phyloP scores from a whole-genome alignment of 2,329 filamentous ascomycete species.

The Coleophoma crateriformis region DNA sequence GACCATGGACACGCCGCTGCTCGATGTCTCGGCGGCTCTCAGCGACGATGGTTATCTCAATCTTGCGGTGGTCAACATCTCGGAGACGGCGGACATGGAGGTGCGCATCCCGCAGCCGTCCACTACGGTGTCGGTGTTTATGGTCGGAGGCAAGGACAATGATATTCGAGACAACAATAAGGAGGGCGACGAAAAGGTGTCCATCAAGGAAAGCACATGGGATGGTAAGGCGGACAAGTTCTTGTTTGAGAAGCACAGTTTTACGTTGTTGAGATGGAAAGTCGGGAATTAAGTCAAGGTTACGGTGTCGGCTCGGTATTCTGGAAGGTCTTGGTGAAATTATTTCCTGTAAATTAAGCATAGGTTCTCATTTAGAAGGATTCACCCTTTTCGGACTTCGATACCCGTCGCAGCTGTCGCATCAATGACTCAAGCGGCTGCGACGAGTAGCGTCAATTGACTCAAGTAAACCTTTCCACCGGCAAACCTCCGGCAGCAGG shows the following conservation, averaged over 20 bases:
- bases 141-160: constrained; percentile 46
- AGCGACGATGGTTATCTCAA: constrained; percentile 52
- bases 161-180: constrained; percentile 56
- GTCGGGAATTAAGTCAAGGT: background rate
- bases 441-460: no score
- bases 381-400: no score
- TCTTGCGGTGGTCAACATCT: constrained; percentile 67
- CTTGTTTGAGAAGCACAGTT: constrained; percentile 60
- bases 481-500: no score
- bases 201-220: constrained; percentile 53
- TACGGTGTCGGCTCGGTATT: background rate
- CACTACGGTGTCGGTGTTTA: constrained; percentile 42
- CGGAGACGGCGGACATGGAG: constrained; percentile 50
- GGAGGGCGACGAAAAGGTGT: constrained; percentile 56
- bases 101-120: constrained; percentile 32
- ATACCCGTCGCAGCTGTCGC: no score
- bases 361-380: no score
- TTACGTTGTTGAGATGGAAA: constrained; percentile 55
- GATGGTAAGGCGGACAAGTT: constrained; percentile 49
- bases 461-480: no score
- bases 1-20: constrained; percentile 60
- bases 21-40: constrained; percentile 58
- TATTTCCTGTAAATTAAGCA: no score
- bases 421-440: no score
- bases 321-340: background rate